A percentile compares a stretch with the other conserved stretches of the same genome.
These are phyloP conservation scores for Fusarium sp. DNA, from an alignment of 2,329 filamentous ascomycete genomes.

Conservation along the genomic window DNA sequence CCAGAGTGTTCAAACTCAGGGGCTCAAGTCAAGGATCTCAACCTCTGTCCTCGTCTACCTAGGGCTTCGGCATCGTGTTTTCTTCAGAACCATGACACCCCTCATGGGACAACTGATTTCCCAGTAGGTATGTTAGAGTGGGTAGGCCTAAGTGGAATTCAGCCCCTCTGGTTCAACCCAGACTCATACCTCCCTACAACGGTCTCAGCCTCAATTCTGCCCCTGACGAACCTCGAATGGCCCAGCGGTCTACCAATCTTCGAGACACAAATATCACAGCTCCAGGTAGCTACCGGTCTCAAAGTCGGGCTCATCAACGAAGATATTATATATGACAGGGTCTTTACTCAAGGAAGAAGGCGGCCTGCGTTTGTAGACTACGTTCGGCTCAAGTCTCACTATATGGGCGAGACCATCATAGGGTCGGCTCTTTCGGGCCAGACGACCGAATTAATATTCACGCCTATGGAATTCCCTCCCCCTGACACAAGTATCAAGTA, in stretches of 20 bases:
- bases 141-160: background rate
- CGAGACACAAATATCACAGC: background rate
- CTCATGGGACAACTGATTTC: background rate
- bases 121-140: background rate
- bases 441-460: background rate
- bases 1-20: background rate
- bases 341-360: background rate
- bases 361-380: background rate
- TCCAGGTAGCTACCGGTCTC: background rate
- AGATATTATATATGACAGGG: background rate
- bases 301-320: background rate
- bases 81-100: background rate
- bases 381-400: background rate
- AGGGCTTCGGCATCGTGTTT: background rate
- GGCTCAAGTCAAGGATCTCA: background rate
- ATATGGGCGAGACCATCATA: background rate
- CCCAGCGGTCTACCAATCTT: background rate
- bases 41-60: background rate
- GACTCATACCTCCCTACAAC: background rate
- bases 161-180: background rate
- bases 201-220: background rate
- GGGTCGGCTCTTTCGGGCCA: background rate
- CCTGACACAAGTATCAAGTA: background rate
- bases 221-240: background rate
- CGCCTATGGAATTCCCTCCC: background rate